Evolutionary conservation across 2,329 filamentous ascomycete genomes (phyloP).

Genomic region (Xylariomycetidae sp.): DNA sequence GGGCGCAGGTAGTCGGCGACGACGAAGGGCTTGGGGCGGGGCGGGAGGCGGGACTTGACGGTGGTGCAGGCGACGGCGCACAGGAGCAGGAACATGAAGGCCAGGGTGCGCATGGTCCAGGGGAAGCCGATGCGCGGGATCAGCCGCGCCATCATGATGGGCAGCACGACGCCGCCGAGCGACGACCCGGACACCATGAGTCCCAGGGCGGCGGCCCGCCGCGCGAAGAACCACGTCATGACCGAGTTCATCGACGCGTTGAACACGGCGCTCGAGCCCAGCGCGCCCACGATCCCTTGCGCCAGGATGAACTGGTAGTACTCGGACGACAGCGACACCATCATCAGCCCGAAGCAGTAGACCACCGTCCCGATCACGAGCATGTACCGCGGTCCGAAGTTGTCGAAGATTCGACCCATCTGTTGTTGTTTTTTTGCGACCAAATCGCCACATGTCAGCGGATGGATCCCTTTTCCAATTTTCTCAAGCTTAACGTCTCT

Average conservation of each 20-base stretch:
- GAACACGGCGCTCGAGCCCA: slow-evolving; percentile 32
- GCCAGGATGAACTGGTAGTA: slow-evolving; percentile 38
- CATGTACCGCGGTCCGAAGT: slow-evolving; percentile 50
- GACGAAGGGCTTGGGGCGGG: slow-evolving; percentile 34
- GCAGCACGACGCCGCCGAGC: slow-evolving; percentile 48
- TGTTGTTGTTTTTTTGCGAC: slow-evolving; percentile 10
- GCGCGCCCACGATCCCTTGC: slow-evolving; percentile 28
- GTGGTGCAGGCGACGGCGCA: slow-evolving; percentile 25
- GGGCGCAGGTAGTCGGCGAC: slow-evolving; percentile 41
- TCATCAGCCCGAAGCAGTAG: slow-evolving; percentile 57
- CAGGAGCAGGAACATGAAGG: slow-evolving; percentile 32
- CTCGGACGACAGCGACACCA: slow-evolving; percentile 44
- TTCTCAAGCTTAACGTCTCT: no score
- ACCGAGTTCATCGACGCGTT: slow-evolving; percentile 30
- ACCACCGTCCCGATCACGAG: slow-evolving; percentile 46
- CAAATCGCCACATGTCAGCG: no score
- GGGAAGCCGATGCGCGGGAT: slow-evolving; percentile 40
- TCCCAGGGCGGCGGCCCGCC: slow-evolving; percentile 43
- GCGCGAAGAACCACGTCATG: slow-evolving; percentile 43
- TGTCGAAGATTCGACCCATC: slow-evolving; percentile 53
- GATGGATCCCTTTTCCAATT: no score
- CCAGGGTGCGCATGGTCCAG: slow-evolving; percentile 34
- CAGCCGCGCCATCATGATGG: slow-evolving; percentile 52
- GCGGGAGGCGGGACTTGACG: slow-evolving; percentile 32
- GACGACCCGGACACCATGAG: slow-evolving; percentile 44